Conservation (phyloP, 1,284 basidiomycete genomes). For the Vanrija pseudolonga region DNA sequence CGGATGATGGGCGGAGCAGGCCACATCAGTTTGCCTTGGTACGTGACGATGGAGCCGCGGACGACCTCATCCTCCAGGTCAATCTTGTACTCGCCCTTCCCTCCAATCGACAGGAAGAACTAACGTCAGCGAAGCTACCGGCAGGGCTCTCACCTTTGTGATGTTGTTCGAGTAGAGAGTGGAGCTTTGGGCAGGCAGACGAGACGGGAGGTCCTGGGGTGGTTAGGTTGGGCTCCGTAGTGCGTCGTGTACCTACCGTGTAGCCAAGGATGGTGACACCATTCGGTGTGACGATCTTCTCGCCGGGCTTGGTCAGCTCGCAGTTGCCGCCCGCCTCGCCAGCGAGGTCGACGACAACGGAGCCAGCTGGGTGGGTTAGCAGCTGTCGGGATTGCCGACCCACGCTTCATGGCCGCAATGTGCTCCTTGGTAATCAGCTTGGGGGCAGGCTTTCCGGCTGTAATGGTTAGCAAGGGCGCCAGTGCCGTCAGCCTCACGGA, state of each 20-base stretch:
- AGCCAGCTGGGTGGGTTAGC: conserved; percentile 53
- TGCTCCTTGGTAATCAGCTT: conserved; percentile 74
- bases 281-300: conserved; percentile 58
- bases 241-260: conserved; percentile 17
- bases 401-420: conserved; percentile 76
- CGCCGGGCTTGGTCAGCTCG: conserved; percentile 69
- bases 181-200: conserved; percentile 77
- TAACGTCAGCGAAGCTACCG: conserved; percentile 11
- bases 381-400: background rate
- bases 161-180: conserved; percentile 85
- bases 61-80: conserved; percentile 77
- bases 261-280: conserved; percentile 75
- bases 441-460: conserved; percentile 77
- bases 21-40: conserved; percentile 63
- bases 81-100: conserved; percentile 60
- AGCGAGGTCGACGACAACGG: conserved; percentile 77
- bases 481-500: conserved; percentile 50
- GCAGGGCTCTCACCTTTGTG: conserved; percentile 54
- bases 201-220: conserved; percentile 71
- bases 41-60: conserved; percentile 70
- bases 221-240: background rate
- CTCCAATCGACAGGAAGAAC: conserved; percentile 73
- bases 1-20: conserved; percentile 46
- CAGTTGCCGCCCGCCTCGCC: conserved; percentile 81
- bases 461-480: conserved; percentile 48